phyloP scores from a whole-genome alignment of 2,329 filamentous ascomycete genomes.

The Aspergillus niger region DNA sequence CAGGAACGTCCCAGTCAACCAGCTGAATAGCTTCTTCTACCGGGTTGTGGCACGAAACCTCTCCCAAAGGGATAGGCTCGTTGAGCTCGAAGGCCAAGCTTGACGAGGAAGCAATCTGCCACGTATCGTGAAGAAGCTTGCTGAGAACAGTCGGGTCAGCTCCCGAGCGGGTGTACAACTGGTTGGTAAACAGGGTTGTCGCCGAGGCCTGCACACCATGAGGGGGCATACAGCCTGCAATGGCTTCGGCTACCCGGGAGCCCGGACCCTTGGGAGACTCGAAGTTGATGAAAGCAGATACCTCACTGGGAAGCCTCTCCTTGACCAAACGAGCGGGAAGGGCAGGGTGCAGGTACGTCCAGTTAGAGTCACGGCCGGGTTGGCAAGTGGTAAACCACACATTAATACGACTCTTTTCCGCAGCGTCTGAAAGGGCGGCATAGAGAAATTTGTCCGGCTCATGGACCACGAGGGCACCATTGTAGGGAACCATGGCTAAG shows the following conservation, averaged over 20 bases:
- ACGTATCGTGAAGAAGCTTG: background rate
- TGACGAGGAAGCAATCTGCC: background rate
- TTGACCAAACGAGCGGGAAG: background rate
- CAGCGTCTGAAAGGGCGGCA: background rate
- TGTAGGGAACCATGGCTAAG: background rate
- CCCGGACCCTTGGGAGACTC: background rate
- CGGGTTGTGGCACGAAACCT: background rate
- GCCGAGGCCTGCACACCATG: background rate
- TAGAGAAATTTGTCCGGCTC: background rate
- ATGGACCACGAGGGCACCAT: background rate
- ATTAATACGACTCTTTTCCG: background rate
- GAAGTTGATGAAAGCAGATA: background rate
- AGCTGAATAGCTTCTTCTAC: background rate
- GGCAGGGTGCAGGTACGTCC: background rate
- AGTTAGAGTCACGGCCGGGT: background rate
- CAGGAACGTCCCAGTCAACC: background rate
- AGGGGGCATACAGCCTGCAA: background rate
- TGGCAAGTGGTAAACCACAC: background rate
- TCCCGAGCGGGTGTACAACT: background rate
- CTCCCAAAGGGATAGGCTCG: background rate
- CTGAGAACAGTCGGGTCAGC: background rate
- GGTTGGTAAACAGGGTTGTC: background rate
- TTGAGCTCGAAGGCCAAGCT: background rate
- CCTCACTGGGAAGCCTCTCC: background rate
- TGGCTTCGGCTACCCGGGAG: background rate